These are phyloP conservation scores for Inosperma sp. DNA, from an alignment of 768 basidiomycete genomes.

Conservation along the genomic window DNA sequence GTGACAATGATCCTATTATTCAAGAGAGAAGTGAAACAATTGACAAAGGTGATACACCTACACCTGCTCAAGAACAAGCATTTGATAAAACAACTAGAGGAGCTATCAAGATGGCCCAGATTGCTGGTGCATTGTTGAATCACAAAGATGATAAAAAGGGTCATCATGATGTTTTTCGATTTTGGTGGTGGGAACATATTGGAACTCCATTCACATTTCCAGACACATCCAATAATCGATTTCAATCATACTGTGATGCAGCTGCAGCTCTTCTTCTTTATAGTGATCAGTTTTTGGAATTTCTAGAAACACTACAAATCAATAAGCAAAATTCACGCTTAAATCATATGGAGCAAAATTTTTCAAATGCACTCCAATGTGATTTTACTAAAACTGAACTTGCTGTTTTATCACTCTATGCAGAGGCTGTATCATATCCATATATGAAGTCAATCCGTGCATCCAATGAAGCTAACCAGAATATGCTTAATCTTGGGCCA, in stretches of 20 bases:
- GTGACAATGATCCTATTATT: constrained; percentile 20
- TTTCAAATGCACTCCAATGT: constrained; percentile 22
- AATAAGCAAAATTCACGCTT: constrained; percentile 21
- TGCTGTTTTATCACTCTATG: constrained; percentile 4
- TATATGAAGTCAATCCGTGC: constrained; percentile 3
- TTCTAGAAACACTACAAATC: constrained; percentile 19
- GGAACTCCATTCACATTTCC: constrained; percentile 20
- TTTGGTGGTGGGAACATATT: constrained; percentile 14
- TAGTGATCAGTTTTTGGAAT: constrained; percentile 18
- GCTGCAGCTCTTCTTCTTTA: constrained; percentile 22
- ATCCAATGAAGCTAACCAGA: constrained; percentile 7
- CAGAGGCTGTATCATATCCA: constrained; percentile 1
- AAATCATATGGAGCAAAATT: constrained; percentile 25
- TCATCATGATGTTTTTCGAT: constrained; percentile 22
- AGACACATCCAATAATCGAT: constrained; percentile 24
- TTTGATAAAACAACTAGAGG: constrained; percentile 5
- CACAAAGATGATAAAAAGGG: constrained; percentile 36
- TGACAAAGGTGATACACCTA: not conserved
- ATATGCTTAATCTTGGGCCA: constrained; percentile 26
- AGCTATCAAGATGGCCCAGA: constrained; percentile 13
- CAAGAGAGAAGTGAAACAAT: not conserved
- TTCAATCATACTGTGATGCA: constrained; percentile 22
- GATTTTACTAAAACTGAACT: constrained; percentile 12
- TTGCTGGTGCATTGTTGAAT: constrained; percentile 27
- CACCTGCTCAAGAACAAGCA: constrained; percentile 6